Conservation (phyloP, 2,329 filamentous ascomycete species). For the Aspergillus sp. region DNA sequence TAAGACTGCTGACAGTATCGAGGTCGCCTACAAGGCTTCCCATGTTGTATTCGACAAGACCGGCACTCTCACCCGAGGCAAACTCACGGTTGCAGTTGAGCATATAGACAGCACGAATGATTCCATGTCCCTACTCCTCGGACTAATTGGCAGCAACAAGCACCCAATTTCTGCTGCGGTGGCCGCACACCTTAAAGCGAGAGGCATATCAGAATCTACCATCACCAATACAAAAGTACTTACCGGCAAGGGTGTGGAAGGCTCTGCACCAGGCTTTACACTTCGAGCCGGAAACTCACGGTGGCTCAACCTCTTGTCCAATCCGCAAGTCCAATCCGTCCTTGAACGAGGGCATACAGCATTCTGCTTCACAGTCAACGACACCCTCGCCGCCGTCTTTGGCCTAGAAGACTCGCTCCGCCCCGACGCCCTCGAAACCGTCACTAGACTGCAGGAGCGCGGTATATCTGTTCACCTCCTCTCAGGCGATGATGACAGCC, state of each 20-base stretch:
- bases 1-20: conserved; percentile 64
- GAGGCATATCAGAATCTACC: conserved; percentile 10
- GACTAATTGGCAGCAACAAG: conserved; percentile 44
- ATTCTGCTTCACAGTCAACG: conserved; percentile 57
- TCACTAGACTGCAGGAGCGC: conserved; percentile 51
- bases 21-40: conserved; percentile 59
- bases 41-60: conserved; percentile 81
- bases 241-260: conserved; percentile 33
- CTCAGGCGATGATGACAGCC: conserved; percentile 55
- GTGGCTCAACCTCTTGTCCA: conserved; percentile 36
- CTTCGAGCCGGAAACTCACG: conserved; percentile 31
- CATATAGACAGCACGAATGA: background rate
- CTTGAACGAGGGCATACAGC: conserved; percentile 48
- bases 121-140: conserved; percentile 31
- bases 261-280: conserved; percentile 9
- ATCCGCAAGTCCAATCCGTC: conserved; percentile 32
- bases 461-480: conserved; percentile 56
- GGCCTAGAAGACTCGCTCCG: conserved; percentile 51
- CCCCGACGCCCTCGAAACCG: conserved; percentile 51
- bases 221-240: conserved; percentile 24
- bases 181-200: conserved; percentile 38
- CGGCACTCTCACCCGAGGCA: conserved; percentile 67
- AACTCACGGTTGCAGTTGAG: conserved; percentile 41
- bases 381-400: conserved; percentile 47
- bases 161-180: conserved; percentile 57